These are phyloP conservation scores for Fusarium sp. DNA, from an alignment of 2,329 filamentous ascomycete species.

Conservation along the genomic window DNA sequence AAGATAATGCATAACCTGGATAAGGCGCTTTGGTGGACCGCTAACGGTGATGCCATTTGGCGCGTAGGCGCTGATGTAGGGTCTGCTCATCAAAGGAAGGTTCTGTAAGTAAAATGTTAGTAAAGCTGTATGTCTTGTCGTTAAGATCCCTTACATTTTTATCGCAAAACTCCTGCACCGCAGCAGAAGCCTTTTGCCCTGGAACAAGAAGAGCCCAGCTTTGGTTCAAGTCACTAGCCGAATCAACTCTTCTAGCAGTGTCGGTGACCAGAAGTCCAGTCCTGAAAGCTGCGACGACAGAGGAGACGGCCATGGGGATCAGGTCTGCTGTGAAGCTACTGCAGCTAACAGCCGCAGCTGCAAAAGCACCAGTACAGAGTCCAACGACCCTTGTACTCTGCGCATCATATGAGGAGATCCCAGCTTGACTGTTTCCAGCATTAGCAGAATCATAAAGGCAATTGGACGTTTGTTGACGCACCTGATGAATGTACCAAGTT, in stretches of 20 bases:
- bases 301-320: slow-evolving; percentile 32
- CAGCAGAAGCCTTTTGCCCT: slow-evolving; percentile 12
- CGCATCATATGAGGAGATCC: slow-evolving; percentile 35
- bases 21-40: slow-evolving; percentile 32
- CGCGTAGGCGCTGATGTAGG: slow-evolving; percentile 42
- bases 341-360: slow-evolving; percentile 39
- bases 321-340: slow-evolving; percentile 39
- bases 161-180: slow-evolving; percentile 14
- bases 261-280: slow-evolving; percentile 37
- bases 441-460: rapidly evolving
- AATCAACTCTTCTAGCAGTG: slow-evolving; percentile 22
- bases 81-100: slow-evolving; percentile 27
- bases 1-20: slow-evolving; percentile 21
- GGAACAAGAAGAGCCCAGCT: slow-evolving; percentile 41
- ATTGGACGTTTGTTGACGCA: rapidly evolving
- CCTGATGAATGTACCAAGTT: slow-evolving; percentile 41
- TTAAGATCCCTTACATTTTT: background rate
- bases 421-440: background rate
- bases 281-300: slow-evolving; percentile 33
- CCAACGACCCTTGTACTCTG: slow-evolving; percentile 34
- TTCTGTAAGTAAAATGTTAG: background rate
- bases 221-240: slow-evolving; percentile 13
- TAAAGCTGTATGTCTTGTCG: rapidly evolving
- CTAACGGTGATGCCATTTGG: slow-evolving; percentile 38
- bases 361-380: slow-evolving; percentile 42